Conservation (phyloP, 768 basidiomycete genomes). For the Hortiboletus campestris region DNA sequence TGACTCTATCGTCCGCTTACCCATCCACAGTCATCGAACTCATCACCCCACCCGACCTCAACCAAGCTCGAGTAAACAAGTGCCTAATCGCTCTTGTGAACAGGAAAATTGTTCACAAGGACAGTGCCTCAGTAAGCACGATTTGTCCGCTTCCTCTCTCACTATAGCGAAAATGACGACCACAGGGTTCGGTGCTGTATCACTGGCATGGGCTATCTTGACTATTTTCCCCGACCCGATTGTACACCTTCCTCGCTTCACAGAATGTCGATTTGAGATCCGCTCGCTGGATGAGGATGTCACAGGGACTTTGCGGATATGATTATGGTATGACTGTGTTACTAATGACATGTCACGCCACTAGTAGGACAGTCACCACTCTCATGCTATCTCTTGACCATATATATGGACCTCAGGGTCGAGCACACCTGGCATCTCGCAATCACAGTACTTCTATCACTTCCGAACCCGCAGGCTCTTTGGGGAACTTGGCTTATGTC, state of each 20-base stretch:
- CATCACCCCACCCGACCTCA: conserved; percentile 76
- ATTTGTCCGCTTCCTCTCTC: not conserved
- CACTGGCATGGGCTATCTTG: conserved; percentile 60
- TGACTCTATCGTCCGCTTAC: not conserved
- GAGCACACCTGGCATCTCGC: too few species aligned
- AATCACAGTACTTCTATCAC: too few species aligned
- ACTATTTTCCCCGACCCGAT: not conserved
- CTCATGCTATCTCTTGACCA: not conserved
- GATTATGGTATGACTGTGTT: not conserved
- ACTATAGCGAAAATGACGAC: not conserved
- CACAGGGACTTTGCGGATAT: not conserved
- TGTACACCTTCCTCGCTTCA: not conserved
- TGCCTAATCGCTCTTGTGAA: conserved; percentile 90
- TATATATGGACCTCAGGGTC: too few species aligned
- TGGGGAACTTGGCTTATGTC: not conserved
- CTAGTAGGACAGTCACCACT: not conserved
- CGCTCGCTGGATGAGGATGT: not conserved
- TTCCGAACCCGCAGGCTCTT: not conserved
- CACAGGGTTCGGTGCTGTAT: conserved; percentile 64
- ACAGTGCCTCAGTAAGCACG: conserved; percentile 54
- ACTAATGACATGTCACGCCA: not conserved
- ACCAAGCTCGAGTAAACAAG: conserved; percentile 90
- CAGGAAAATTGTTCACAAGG: conserved; percentile 79
- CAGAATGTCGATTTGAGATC: not conserved
- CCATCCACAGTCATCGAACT: conserved; percentile 65